Base-by-base conservation (phyloP, 1,284 basidiomycete genomes). In the Marasmius sp. region DNA sequence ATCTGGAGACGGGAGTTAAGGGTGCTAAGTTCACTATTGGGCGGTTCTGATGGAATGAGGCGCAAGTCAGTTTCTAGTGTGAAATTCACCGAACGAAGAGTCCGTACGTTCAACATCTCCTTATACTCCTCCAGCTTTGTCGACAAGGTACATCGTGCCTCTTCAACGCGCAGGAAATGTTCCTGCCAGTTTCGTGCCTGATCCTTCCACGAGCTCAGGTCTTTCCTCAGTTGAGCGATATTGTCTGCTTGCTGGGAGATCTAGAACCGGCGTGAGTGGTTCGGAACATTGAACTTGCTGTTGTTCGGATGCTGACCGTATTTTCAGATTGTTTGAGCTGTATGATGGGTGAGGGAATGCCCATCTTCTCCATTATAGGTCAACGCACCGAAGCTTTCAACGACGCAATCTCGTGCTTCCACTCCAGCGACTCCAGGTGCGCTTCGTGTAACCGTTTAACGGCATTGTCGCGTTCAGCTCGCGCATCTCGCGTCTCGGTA, bases 161-260 rank as follows among this genome's bases (percentile, higher is more conserved):
- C 78, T 64, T 90, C 88, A 34, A 87, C 85, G 18, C 85, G 81
- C 50, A 85, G 72, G 67, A 87, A 90, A 64, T 89, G 88, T 33
- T 89, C 87, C 69, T 89, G 89, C 88, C 88, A 90, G 66, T 86
- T 85, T 57, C 80, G 77, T n/a, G 87, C 83, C 65, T 89, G 89
- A 45, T 85, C 82, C 71, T 88, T 89, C 87, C 87, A 89, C 60
- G 88, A 87, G 3, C 75, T 77, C 0, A 82, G 75, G 69, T 91
- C 88, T 51, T 84, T 79, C n/a, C 83, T 81, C 47, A 90, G 75
- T 62, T 86, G 85, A 1, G 76, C 65, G 60, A 88, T 85, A 0
- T 81, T 84, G 59, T 89, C 87, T 14, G 79, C 75, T 66, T 87
- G 85, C 62, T 87, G 84, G 18, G 78, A 74, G 57, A 85, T 80